Percentiles rank a stretch among this genome's conserved stretches.
Evolutionary conservation across 1,284 basidiomycete genomes (phyloP).

Genomic region (Rhodotorula mucilaginosa): DNA sequence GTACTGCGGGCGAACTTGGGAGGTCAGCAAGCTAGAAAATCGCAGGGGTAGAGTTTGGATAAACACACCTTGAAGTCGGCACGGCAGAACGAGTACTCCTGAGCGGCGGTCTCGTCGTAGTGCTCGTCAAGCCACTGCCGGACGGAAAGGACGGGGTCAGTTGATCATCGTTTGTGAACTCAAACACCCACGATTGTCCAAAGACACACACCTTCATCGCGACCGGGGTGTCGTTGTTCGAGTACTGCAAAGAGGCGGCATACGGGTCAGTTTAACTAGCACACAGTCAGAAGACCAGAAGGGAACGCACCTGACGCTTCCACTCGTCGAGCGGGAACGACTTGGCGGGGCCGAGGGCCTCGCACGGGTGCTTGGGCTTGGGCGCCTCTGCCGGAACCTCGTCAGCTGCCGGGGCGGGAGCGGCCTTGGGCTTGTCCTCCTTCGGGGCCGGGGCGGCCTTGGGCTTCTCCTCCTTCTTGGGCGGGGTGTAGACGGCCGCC

Average conservation of each 20-base stretch:
- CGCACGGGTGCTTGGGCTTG: slow-evolving; percentile 90
- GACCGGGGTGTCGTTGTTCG: slow-evolving; percentile 83
- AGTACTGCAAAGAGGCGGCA: neutral
- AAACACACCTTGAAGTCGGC: slow-evolving; percentile 3
- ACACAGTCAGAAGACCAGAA: too few relatives aligned
- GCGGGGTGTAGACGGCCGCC: slow-evolving; percentile 67
- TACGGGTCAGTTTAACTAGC: too few relatives aligned
- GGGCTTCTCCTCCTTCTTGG: slow-evolving; percentile 66
- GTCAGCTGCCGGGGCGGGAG: slow-evolving; percentile 60
- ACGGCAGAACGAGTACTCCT: slow-evolving; percentile 72
- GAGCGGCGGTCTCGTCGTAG: slow-evolving; percentile 64
- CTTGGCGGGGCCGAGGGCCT: slow-evolving; percentile 47
- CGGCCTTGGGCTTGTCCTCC: slow-evolving; percentile 57
- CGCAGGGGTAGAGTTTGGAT: too few relatives aligned
- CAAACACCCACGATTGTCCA: neutral
- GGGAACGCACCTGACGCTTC: slow-evolving; percentile 3
- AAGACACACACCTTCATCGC: slow-evolving; percentile 41
- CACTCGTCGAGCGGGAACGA: slow-evolving; percentile 16
- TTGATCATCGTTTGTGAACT: too few relatives aligned
- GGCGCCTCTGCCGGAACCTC: slow-evolving; percentile 58
- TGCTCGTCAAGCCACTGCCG: slow-evolving; percentile 53
- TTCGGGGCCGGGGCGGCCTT: slow-evolving; percentile 51
- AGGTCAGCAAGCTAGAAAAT: slow-evolving; percentile 50
- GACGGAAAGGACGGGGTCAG: too few relatives aligned
- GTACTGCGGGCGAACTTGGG: slow-evolving; percentile 90